Percentiles rank a stretch among this genome's conserved stretches.
Conservation (phyloP, 257 asterid species). For the Mentha longifolia region DNA sequence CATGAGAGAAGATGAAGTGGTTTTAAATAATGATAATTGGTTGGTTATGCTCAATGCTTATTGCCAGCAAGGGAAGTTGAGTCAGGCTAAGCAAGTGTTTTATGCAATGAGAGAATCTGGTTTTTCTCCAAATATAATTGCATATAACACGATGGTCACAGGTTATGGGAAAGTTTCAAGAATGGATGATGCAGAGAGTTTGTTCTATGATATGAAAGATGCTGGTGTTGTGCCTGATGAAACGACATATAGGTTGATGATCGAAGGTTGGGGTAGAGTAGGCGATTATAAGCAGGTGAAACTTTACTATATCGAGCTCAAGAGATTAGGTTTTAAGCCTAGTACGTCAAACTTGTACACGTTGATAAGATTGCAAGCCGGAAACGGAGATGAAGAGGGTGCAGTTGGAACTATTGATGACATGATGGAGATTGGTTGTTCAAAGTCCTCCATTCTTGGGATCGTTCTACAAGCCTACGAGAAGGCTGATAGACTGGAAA, state of each 20-base stretch:
- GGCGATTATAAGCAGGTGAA: slow-evolving; percentile 55
- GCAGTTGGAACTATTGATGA: slow-evolving; percentile 54
- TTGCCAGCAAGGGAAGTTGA: slow-evolving; percentile 83
- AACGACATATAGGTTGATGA: slow-evolving; percentile 83
- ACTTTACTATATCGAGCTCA: slow-evolving; percentile 58
- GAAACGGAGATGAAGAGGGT: slow-evolving; percentile 66
- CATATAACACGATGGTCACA: slow-evolving; percentile 86
- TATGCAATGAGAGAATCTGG: slow-evolving; percentile 66
- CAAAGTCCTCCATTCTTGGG: slow-evolving; percentile 73
- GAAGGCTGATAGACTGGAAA: slow-evolving; percentile 60
- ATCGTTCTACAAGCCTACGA: slow-evolving; percentile 73
- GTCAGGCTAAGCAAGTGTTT: slow-evolving; percentile 61
- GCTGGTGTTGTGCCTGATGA: slow-evolving; percentile 74
- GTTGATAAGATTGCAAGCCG: slow-evolving; percentile 81
- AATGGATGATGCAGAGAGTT: slow-evolving; percentile 62
- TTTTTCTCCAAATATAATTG: slow-evolving; percentile 69
- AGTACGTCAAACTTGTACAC: slow-evolving; percentile 77
- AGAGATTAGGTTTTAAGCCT: slow-evolving; percentile 67
- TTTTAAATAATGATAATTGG: slow-evolving; percentile 80
- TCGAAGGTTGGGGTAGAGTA: slow-evolving; percentile 93
- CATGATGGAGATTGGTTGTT: slow-evolving; percentile 74
- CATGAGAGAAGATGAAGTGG: slow-evolving; percentile 61
- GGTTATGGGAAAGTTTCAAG: slow-evolving; percentile 75
- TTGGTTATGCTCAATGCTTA: slow-evolving; percentile 83
- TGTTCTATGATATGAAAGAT: slow-evolving; percentile 55